Evolutionary conservation across 129 eudicot genomes (phyloP).

Genomic region (Saposhnikovia divaricata): DNA sequence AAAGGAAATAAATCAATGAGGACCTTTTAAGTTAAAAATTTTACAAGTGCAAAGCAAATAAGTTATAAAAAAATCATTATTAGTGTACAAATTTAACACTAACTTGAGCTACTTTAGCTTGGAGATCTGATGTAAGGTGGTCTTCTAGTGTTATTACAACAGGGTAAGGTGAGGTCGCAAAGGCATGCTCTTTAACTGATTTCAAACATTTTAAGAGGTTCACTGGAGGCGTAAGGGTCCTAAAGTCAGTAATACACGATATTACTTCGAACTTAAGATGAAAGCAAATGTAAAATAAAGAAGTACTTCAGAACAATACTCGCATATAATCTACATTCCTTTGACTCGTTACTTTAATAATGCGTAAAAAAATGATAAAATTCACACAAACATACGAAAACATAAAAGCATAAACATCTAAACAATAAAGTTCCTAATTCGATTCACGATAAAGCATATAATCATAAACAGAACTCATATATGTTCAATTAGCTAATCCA

Average conservation of each 20-base stretch:
- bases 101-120: slow-evolving; percentile 87
- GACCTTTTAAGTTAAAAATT: not conserved
- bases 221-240: slow-evolving; percentile 82
- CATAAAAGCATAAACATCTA: not conserved
- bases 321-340: not conserved
- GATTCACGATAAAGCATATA: not conserved
- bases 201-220: slow-evolving; percentile 60
- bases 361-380: no score
- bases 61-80: not conserved
- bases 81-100: not conserved
- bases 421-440: not conserved
- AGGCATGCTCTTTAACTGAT: slow-evolving; percentile 77
- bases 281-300: not conserved
- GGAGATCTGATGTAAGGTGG: slow-evolving; percentile 79
- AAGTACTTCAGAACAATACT: no score
- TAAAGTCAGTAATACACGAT: slow-evolving; percentile 14
- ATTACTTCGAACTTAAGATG: not conserved
- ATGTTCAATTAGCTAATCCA: not conserved
- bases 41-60: not conserved
- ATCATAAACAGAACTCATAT: not conserved
- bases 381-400: not conserved
- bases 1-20: not conserved
- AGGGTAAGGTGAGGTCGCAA: slow-evolving; percentile 62
- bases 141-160: slow-evolving; percentile 85
- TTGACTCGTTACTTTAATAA: no score